Evolutionary conservation across 257 asterid species (phyloP).

Genomic region (Fraxinus pennsylvanica): DNA sequence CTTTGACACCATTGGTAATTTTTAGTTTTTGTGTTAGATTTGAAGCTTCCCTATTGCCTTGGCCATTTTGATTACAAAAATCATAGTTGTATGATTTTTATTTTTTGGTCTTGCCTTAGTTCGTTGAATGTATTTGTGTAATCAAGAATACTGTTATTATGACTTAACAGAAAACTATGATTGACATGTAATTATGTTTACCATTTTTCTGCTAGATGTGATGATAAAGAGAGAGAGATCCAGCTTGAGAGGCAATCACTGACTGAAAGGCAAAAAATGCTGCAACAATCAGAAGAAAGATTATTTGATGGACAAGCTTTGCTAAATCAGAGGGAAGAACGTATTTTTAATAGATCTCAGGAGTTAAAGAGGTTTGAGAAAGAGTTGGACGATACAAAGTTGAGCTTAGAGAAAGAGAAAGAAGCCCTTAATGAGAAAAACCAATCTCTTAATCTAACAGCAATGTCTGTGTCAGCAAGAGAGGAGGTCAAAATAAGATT

Average conservation of each 20-base stretch:
- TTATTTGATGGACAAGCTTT: conserved; percentile 78
- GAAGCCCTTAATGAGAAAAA: conserved; percentile 53
- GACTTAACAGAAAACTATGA: background rate
- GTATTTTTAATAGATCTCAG: conserved; percentile 60
- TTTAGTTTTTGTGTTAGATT: background rate
- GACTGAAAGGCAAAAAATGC: conserved; percentile 67
- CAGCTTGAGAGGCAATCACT: conserved; percentile 73
- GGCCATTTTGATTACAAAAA: background rate
- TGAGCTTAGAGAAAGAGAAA: conserved; percentile 55
- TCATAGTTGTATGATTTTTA: too few species aligned
- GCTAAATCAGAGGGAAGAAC: conserved; percentile 84
- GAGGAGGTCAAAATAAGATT: conserved; percentile 63
- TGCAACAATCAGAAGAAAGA: conserved; percentile 77
- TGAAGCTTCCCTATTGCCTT: background rate
- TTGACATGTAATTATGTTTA: conserved; percentile 19
- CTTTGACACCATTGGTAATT: background rate
- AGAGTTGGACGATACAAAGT: conserved; percentile 59
- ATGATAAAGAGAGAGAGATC: conserved; percentile 79
- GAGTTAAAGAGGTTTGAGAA: conserved; percentile 64
- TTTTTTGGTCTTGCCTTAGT: background rate
- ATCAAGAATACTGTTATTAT: too few species aligned
- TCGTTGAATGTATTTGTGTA: too few species aligned
- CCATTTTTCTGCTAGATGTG: conserved; percentile 53
- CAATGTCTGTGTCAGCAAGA: conserved; percentile 61
- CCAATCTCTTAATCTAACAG: conserved; percentile 49